A percentile compares a stretch with the other conserved stretches of the same genome.
These are phyloP conservation scores for Phytophthora rubi DNA, from an alignment of 352 stramenopile species.

Conservation along the genomic window DNA sequence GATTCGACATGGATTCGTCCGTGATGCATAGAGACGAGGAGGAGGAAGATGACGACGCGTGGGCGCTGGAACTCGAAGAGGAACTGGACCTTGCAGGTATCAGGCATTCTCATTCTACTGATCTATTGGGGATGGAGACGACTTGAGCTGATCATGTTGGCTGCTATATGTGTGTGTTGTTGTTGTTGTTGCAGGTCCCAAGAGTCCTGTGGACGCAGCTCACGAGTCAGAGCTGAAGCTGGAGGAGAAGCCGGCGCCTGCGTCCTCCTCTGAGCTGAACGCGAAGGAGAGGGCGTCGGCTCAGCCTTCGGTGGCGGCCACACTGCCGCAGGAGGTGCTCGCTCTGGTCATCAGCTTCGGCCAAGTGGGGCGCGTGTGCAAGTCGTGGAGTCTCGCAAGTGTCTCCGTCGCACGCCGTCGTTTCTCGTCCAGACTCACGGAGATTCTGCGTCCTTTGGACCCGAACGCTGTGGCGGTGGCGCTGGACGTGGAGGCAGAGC, in stretches of 20 bases:
- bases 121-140: too few relatives aligned
- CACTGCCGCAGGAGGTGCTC: constrained; percentile 79
- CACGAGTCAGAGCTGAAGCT: constrained; percentile 6
- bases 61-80: constrained; percentile 74
- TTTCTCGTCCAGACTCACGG: constrained; percentile 58
- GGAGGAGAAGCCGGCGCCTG: constrained; percentile 23
- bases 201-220: not conserved
- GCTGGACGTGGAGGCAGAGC: constrained; percentile 61
- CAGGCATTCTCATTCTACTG: too few relatives aligned
- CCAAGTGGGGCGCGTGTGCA: constrained; percentile 79
- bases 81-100: constrained; percentile 55
- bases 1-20: constrained; percentile 2
- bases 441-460: constrained; percentile 63
- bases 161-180: not conserved
- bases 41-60: constrained; percentile 60
- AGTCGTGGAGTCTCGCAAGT: constrained; percentile 80
- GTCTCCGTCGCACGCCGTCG: constrained; percentile 69
- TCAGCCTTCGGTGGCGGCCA: constrained; percentile 37
- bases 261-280: not conserved
- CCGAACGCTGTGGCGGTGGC: constrained; percentile 51
- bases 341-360: constrained; percentile 73
- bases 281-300: not conserved
- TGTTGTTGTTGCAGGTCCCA: constrained; percentile 6
- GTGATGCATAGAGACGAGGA: constrained; percentile 3
- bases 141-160: too few relatives aligned